Base-by-base conservation (phyloP, 2,329 filamentous ascomycete species). In the Aspergillus tubingensis region DNA sequence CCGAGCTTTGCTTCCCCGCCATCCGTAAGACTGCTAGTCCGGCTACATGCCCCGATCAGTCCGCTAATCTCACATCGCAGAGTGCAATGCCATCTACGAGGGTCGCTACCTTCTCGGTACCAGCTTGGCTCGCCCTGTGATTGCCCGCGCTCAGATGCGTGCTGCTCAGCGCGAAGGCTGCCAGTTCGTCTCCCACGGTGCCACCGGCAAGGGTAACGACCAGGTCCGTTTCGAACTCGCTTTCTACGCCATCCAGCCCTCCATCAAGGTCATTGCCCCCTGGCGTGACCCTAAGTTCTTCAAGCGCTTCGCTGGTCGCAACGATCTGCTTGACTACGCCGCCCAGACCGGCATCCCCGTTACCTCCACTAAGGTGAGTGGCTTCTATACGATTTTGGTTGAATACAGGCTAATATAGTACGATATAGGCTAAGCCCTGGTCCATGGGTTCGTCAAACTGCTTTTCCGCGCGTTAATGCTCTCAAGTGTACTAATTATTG, bases 1-100 rank as follows among this genome's bases (percentile, higher is more conserved):
- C 92, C 69, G 85, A 94, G 80, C 83, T 95, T 48, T 89, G 88
- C 82, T 93, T 88, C 85, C 88, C 85, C 55, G 91, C 91, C 63
- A 85, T 95, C 65, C 64, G 62, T 65, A 56, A 65, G 70, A 62
- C 64, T 58, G 47, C 8, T 10, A 44, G 1, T 44, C 47, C 15
- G 47, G 13, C 39, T 47, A 21, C 19, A 8, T 32, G 52, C 17
- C 15, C 6, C 21, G 10, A 21, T 30, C 19, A 6, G 5, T 32
- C 17, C 39, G 53, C 53, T 55, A 44, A 55, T 38, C 4, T 17
- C 15, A 17, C 11, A 32, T 27, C 13, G 1, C 47, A 62, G 67
- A 67, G 60, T 87, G 72, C 72, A 75, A 88, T 66, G 86, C 86
- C 63, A 85, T 87, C 75, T 89, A 88, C 74, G 86, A 92, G 81